Percentiles rank a stretch among this genome's conserved stretches.
phyloP scores from a whole-genome alignment of 2,329 filamentous ascomycete species.

The Ilyonectria sp. region DNA sequence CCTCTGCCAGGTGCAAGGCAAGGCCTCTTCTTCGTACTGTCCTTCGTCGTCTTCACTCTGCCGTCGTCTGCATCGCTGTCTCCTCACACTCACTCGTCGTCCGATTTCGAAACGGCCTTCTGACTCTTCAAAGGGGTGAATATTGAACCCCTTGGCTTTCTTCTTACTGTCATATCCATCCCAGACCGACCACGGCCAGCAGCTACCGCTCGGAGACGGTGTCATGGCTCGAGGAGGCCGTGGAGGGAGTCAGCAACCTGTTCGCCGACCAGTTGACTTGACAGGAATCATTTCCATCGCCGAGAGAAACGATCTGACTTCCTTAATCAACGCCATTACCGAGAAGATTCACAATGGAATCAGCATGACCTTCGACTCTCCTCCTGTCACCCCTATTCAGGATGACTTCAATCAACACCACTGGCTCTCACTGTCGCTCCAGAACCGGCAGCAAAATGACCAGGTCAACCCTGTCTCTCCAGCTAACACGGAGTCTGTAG shows the following conservation, averaged over 20 bases:
- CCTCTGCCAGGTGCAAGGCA: not conserved
- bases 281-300: constrained; percentile 63
- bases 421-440: constrained; percentile 55
- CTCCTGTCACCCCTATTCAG: constrained; percentile 53
- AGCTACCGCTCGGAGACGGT: constrained; percentile 6
- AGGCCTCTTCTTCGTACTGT: constrained; percentile 27
- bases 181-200: not conserved
- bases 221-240: constrained; percentile 59
- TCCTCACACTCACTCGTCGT: constrained; percentile 4
- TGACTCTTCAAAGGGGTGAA: not conserved
- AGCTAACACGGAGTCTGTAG: constrained; percentile 17
- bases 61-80: constrained; percentile 25
- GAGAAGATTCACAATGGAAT: constrained; percentile 70
- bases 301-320: constrained; percentile 68
- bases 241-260: constrained; percentile 50
- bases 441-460: constrained; percentile 47
- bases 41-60: constrained; percentile 20
- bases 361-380: constrained; percentile 66
- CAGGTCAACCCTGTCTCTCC: constrained; percentile 20
- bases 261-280: constrained; percentile 65
- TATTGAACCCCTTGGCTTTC: not conserved
- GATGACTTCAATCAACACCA: constrained; percentile 51
- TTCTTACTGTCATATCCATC: not conserved
- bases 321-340: constrained; percentile 66
- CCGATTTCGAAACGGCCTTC: constrained; percentile 4